Evolutionary conservation across 2,329 filamentous ascomycete genomes (phyloP), one percentile per base, ranked within the genome.

Genomic region (Stachybotrys elegans): DNA sequence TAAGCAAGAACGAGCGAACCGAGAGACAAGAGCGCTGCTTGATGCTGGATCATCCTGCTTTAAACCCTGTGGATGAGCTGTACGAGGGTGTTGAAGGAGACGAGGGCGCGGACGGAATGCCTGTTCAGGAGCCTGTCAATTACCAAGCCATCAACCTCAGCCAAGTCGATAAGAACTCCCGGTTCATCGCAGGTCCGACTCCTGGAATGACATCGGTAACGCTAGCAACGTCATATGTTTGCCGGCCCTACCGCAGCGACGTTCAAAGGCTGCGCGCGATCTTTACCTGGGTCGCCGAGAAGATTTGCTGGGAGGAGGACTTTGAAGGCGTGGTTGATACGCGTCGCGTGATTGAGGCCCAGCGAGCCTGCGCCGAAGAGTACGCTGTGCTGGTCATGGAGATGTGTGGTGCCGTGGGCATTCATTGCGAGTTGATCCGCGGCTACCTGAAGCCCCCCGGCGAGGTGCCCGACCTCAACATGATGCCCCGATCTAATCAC

Each of bases 271-370:
- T 98, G 21, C 81, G 94, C 20, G 92, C 93, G 14, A 97, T 98
- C 49, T 98, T 97, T 58, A 96, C 88, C 2, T 98, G 92, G 92
- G 88, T 95, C 5, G 81, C 88, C n/a, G 93, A 98, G 61, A 90
- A 92, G 55, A 84, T 98, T 45, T 80, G 79, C 23, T 98, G 93
- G 93, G 93, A 98, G 60, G 92, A 96, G 56, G 90, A 95, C 51
- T 90, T 89, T 51, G 89, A 95, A 53, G 86, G 84, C n/a, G 76
- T 85, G 8, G 68, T 93, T 42, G 90, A 98, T 61, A 85, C 90
- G 3, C 79, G 86, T 43, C 81, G 88, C 38, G 88, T 95, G 5
- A 83, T 98, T 23, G 84, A 93, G 53, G 84, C 82, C 16, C 91
- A 87, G 62, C 79, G 91, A 49, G 93, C 83, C 5, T 95, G 86